phyloP scores from a whole-genome alignment of 148 eudicot species.

The Polygonum aviculare region DNA sequence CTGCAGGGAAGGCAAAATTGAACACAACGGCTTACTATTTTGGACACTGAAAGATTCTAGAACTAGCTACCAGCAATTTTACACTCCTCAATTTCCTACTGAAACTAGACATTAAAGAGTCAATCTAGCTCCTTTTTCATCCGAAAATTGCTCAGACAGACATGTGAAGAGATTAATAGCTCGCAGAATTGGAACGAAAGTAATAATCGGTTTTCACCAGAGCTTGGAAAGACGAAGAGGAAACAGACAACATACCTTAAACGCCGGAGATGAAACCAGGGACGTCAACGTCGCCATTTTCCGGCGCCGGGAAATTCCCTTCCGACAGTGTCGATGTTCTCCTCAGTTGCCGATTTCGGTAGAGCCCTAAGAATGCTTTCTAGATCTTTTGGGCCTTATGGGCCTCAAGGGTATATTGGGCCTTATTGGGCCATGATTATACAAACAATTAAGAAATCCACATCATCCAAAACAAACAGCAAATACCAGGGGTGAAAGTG shows the following conservation, averaged over 20 bases:
- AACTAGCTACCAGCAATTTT: not conserved
- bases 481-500: too few relatives aligned
- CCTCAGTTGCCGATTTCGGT: not conserved
- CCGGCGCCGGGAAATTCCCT: not conserved
- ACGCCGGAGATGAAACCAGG: conserved; percentile 1
- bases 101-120: not conserved
- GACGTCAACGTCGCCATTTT: conserved; percentile 9
- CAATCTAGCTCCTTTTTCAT: not conserved
- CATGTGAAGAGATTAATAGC: not conserved
- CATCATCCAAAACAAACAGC: not conserved
- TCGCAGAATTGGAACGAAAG: not conserved
- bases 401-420: not conserved
- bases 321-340: not conserved
- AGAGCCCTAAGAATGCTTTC: not conserved
- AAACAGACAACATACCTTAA: conserved; percentile 14
- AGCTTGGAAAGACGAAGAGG: not conserved
- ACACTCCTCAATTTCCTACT: not conserved
- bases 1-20: conserved; percentile 11
- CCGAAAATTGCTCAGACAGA: not conserved
- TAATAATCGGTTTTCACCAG: not conserved
- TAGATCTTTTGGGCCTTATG: not conserved
- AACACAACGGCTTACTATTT: not conserved
- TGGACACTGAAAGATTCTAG: not conserved
- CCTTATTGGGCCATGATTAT: not conserved
- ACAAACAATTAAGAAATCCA: not conserved